Conservation (phyloP, 306 rosid genomes). For the Quercus agrifolia region DNA sequence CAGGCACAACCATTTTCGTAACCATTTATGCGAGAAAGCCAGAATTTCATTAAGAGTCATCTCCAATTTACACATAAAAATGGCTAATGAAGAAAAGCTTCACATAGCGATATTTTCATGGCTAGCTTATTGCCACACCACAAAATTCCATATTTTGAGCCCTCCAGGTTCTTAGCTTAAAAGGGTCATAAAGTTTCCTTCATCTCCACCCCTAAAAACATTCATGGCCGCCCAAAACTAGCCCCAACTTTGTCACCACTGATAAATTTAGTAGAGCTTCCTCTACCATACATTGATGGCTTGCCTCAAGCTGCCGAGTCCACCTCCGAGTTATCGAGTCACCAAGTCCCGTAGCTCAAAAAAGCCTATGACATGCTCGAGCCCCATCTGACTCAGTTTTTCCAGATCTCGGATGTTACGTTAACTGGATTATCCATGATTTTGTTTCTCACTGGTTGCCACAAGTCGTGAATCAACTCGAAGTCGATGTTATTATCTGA, state of each 20-base stretch:
- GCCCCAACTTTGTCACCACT: neutral
- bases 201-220: constrained; percentile 34
- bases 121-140: constrained; percentile 30
- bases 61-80: neutral
- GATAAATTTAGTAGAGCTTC: constrained; percentile 13
- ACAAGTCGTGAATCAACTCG: neutral
- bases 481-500: constrained; percentile 1
- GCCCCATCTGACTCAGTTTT: neutral
- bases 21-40: too few species aligned
- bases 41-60: too few species aligned
- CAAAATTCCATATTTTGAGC: constrained; percentile 15
- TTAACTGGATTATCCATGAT: constrained; percentile 23
- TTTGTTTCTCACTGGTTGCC: constrained; percentile 3
- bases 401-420: neutral
- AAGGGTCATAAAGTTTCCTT: constrained; percentile 26
- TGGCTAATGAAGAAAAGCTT: constrained; percentile 4
- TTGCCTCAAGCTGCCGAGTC: constrained; percentile 20
- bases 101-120: constrained; percentile 24
- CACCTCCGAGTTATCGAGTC: constrained; percentile 16
- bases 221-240: neutral
- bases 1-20: too few species aligned
- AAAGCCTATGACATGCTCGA: constrained; percentile 13
- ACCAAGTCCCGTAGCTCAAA: neutral
- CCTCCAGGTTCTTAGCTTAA: constrained; percentile 28
- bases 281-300: constrained; percentile 11